Base-by-base conservation (phyloP, 768 basidiomycete species). In the Crepidotus variabilis region DNA sequence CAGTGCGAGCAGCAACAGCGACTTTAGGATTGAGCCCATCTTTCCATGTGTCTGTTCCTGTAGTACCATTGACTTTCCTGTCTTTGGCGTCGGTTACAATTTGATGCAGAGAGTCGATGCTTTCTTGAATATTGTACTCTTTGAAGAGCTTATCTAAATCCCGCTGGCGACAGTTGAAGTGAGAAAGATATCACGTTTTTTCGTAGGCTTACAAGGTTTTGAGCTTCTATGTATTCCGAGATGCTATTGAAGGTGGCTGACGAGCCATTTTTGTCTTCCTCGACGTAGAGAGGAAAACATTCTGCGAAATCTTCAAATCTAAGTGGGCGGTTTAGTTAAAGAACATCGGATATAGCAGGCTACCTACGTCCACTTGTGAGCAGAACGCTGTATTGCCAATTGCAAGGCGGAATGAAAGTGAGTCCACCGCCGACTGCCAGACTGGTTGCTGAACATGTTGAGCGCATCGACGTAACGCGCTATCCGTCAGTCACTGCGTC, bases 91-190 rank as follows among this genome's bases (percentile, higher is more conserved):
- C 88, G 10, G 76, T 82, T 1, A 92, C 83, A 13, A 89, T 80
- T 10, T 76, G 75, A 58, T 92, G 88, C 11, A 92, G 75, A 2
- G 76, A 76, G 66, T 92, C 89, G 32, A 92, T 79, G 60, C 82
- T 86, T 47, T 86, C 83, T 60, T 82, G 81, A 1, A 88, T 83
- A 51, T 81, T 76, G 63, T 87, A 86, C 54, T 86, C 80, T 24
- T 76, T 80, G 67, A 90, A 86, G n/a, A 92, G 59, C 35, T 83
- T 79, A 51, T 90, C 86, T 39, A 87, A 77, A 58, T 85, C 82
- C 35, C 80, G 79, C 88, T 90, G 52, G 6, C 50, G 16, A 47
- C 36, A 33, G 34, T 18, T 32, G 16, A 13, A 14, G 1, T 21
- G 7, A 2, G 16, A 54, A 46, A 21, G 28, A 43, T 57, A 34